These are phyloP conservation scores for Penicillium sp. DNA, from an alignment of 2,329 filamentous ascomycete genomes.

Conservation along the genomic window DNA sequence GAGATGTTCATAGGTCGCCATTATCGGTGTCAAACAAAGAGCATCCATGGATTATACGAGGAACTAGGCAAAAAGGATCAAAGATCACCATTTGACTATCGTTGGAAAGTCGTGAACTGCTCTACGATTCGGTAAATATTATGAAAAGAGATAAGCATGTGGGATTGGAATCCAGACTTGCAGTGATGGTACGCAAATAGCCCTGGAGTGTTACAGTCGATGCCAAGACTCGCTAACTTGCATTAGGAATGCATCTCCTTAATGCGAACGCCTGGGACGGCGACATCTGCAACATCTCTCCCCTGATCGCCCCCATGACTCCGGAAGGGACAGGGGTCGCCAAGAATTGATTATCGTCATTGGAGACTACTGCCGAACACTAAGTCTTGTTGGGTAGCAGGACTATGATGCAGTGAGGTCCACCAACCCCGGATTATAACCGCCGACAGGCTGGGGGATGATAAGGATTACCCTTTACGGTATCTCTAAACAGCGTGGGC, in stretches of 20 bases:
- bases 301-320: not conserved
- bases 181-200: not conserved
- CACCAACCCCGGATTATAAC: not conserved
- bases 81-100: too few species aligned
- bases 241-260: not conserved
- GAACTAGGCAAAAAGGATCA: too few species aligned
- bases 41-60: too few species aligned
- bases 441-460: not conserved
- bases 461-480: slow-evolving; percentile 5
- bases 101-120: too few species aligned
- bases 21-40: too few species aligned
- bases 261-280: not conserved
- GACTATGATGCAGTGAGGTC: not conserved
- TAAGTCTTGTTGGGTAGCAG: not conserved
- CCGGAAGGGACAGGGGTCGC: not conserved
- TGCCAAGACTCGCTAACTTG: not conserved
- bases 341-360: not conserved
- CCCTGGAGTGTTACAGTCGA: not conserved
- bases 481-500: slow-evolving; percentile 7
- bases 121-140: not conserved
- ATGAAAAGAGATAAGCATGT: not conserved
- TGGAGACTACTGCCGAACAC: not conserved
- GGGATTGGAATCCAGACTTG: not conserved
- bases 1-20: too few species aligned
- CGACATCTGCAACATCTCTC: not conserved